Conservation (phyloP, 164 flowering plant species). For the Aristolochia californica region DNA sequence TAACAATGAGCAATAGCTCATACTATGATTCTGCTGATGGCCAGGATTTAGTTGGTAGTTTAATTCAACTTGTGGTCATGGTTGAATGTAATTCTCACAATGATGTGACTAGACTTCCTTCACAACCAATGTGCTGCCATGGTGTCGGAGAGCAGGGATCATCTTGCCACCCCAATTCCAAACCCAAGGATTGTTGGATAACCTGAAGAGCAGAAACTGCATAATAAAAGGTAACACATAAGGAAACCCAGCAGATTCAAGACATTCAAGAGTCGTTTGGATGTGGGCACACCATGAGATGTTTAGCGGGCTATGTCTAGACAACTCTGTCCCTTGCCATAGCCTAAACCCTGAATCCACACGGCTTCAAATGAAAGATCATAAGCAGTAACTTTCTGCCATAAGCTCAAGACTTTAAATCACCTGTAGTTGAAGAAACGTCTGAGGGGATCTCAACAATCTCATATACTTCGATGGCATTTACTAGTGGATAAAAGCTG, state of each 20-base stretch:
- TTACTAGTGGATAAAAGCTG: constrained; percentile 53
- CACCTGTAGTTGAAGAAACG: constrained; percentile 77
- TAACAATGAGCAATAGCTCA: too few relatives aligned
- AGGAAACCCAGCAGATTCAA: neutral
- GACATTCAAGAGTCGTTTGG: too few relatives aligned
- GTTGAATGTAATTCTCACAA: constrained; percentile 30
- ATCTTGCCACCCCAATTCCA: constrained; percentile 77
- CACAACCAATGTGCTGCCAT: constrained; percentile 69
- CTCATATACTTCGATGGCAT: constrained; percentile 78
- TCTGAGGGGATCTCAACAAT: constrained; percentile 56
- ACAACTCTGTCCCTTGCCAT: neutral
- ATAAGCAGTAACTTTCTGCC: neutral
- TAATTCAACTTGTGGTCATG: too few relatives aligned
- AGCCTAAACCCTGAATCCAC: neutral
- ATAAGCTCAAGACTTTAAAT: neutral
- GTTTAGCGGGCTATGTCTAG: neutral
- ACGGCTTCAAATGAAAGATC: neutral
- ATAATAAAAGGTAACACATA: constrained; percentile 5
- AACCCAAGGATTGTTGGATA: constrained; percentile 57
- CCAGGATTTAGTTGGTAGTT: too few relatives aligned
- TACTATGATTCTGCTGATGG: too few relatives aligned
- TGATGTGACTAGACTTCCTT: constrained; percentile 62
- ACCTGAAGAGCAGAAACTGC: constrained; percentile 85
- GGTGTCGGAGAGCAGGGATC: constrained; percentile 77
- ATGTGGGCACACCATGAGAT: neutral